Evolutionary conservation across 495 filamentous ascomycete species (phyloP).

Genomic region (Penicillium longicatenatum): DNA sequence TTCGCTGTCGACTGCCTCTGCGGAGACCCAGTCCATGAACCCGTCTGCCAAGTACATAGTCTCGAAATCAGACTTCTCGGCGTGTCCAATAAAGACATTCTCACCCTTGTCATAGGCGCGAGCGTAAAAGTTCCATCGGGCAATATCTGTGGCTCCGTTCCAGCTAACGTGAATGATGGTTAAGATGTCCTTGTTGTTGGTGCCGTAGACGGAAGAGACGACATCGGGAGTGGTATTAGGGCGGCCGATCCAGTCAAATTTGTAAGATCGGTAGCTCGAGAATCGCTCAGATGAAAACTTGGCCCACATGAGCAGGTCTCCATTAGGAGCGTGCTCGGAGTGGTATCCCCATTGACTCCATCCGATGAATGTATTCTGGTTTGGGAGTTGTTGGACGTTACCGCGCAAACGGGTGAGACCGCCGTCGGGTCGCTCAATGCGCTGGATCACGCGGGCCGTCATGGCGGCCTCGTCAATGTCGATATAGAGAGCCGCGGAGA

Average conservation of each 20-base stretch:
- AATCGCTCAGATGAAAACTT: conserved; percentile 26
- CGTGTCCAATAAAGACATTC: conserved; percentile 21
- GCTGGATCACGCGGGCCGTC: conserved; percentile 42
- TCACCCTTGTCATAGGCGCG: conserved; percentile 18
- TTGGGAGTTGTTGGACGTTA: conserved; percentile 54
- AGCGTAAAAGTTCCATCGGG: conserved; percentile 37
- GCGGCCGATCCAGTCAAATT: conserved; percentile 34
- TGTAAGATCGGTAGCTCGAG: conserved; percentile 35
- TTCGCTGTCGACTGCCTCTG: conserved; percentile 38
- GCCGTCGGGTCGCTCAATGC: conserved; percentile 43
- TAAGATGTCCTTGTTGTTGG: conserved; percentile 20
- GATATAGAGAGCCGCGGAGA: conserved; percentile 54
- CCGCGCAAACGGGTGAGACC: conserved; percentile 54
- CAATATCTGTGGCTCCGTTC: conserved; percentile 49
- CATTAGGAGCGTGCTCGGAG: conserved; percentile 51
- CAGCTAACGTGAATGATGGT: conserved; percentile 43
- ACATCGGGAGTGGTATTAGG: conserved; percentile 26
- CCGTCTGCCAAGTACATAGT: conserved; percentile 31
- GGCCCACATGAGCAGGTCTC: conserved; percentile 46
- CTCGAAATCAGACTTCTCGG: conserved; percentile 29
- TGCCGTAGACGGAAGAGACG: conserved; percentile 29
- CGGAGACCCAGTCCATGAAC: conserved; percentile 46
- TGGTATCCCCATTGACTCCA: conserved; percentile 55
- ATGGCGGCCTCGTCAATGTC: conserved; percentile 46
- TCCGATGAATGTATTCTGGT: conserved; percentile 52